Evolutionary conservation across 257 asterid species (phyloP), one percentile per base, ranked within the genome.

Genomic region (Fraxinus americana): DNA sequence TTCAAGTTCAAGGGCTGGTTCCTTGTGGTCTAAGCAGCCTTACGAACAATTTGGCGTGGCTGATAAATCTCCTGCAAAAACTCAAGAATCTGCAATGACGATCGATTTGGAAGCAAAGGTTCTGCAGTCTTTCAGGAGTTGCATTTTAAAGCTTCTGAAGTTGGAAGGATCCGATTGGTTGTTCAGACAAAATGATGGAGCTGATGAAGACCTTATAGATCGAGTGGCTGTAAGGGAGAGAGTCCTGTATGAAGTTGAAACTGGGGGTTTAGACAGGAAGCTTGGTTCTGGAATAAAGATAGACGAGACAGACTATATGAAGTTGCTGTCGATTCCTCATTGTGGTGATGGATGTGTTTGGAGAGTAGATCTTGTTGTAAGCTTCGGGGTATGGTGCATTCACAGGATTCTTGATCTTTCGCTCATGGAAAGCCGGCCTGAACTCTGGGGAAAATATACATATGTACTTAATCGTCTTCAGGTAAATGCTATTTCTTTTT

Each of bases 351-450:
- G 91, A 54, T 96, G 99, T 83, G 94, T 92, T 75, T 96, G 97
- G 89, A 88, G 80, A 73, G 85, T 79, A 23, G 96, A 93, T 88
- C 91, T 96, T 71, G 81, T 96, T 67, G 78, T 92, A 76, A 92
- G 99, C 92, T 96, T 93, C 78, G 99, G 99, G 13, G 97, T 96
- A 34, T 96, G 99, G 99, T 90, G 97, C 87, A 96, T 96, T 81
- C 99, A 90, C 80, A 88, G 99, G 83, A 85, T 96, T 79, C 96
- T 96, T 36, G 98, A 91, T 74, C 97, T 96, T 65, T 96, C 96
- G 32, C 94, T 91, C 68, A 86, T 92, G 97, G 99, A 96, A 82
- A 96, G 99, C 84, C 78, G 99, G 79, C 99, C 99, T 1, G 98
- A 96, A 81, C 94, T 96, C 34, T 96, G 99, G 99, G 99, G 99